A percentile compares a stretch with the other conserved stretches of the same genome.
phyloP scores from a whole-genome alignment of 805 yeast species.

The Nakazawaea populi region DNA sequence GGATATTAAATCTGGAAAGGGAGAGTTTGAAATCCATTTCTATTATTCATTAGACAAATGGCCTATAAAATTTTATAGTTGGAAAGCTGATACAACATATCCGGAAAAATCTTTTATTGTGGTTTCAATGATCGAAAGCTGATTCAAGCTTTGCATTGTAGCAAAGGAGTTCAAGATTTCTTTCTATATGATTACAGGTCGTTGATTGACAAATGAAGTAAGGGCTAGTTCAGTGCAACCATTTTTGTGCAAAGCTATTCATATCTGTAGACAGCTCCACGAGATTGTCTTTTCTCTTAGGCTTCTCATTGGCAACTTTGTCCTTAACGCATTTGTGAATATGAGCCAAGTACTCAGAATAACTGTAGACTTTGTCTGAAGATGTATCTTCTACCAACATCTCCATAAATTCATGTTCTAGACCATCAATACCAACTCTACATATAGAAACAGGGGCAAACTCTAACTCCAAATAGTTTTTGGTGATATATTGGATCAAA shows the following conservation, averaged over 20 bases:
- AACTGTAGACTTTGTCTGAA: conserved; percentile 47
- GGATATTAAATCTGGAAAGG: too few species aligned
- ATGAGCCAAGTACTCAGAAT: conserved; percentile 59
- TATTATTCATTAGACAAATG: too few species aligned
- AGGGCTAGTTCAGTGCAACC: conserved; percentile 1
- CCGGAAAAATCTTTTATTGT: too few species aligned
- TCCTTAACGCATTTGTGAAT: conserved; percentile 61
- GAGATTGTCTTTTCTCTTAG: neutral
- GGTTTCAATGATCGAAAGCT: too few species aligned
- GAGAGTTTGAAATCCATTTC: too few species aligned
- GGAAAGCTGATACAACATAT: too few species aligned
- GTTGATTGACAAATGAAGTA: too few species aligned
- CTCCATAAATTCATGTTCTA: conserved; percentile 50
- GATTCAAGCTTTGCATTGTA: too few species aligned
- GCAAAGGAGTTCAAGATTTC: too few species aligned
- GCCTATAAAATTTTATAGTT: too few species aligned
- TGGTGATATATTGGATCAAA: conserved; percentile 49
- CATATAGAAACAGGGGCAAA: conserved; percentile 51
- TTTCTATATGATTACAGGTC: too few species aligned
- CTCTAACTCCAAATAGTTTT: conserved; percentile 29
- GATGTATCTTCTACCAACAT: conserved; percentile 70
- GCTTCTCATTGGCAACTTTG: conserved; percentile 39
- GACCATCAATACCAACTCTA: conserved; percentile 59
- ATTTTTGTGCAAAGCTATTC: conserved; percentile 2
- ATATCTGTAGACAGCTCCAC: neutral